These are phyloP conservation scores for Pseudozyma sp. DNA, from an alignment of 1,284 basidiomycete genomes.

Conservation along the genomic window DNA sequence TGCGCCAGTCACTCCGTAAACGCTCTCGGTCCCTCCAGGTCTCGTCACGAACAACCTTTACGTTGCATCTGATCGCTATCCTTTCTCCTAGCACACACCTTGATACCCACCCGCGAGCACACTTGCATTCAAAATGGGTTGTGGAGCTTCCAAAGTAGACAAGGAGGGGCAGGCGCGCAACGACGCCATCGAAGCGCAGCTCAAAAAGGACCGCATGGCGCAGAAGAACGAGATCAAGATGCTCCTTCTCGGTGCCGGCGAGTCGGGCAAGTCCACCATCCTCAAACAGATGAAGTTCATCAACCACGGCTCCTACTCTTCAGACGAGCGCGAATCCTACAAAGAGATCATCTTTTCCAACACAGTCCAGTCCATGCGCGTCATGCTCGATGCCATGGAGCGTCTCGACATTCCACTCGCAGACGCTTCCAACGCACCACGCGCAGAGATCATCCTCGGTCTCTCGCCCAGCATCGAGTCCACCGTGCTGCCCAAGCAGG, in stretches of 20 bases:
- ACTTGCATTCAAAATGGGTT: slow-evolving; percentile 36
- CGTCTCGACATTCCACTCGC: slow-evolving; percentile 76
- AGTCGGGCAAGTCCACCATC: slow-evolving; percentile 69
- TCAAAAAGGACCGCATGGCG: slow-evolving; percentile 89
- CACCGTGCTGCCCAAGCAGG: slow-evolving; percentile 81
- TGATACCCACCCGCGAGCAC: neutral
- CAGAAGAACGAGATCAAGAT: slow-evolving; percentile 89
- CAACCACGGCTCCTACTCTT: slow-evolving; percentile 79
- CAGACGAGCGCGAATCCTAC: slow-evolving; percentile 91
- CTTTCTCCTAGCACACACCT: neutral
- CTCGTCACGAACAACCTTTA: no score
- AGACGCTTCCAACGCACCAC: slow-evolving; percentile 79
- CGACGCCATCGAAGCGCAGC: slow-evolving; percentile 94
- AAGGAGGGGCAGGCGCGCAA: slow-evolving; percentile 72
- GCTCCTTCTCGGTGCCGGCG: slow-evolving; percentile 67
- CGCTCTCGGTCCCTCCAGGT: no score
- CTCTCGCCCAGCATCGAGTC: slow-evolving; percentile 87
- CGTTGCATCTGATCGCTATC: no score
- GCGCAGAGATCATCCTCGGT: slow-evolving; percentile 79
- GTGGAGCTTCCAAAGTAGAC: slow-evolving; percentile 61
- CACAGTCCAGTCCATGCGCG: slow-evolving; percentile 87
- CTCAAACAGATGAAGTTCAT: slow-evolving; percentile 68
- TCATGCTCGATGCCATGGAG: slow-evolving; percentile 92
- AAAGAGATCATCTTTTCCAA: slow-evolving; percentile 98
- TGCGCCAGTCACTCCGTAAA: no score